Base-by-base conservation (phyloP, 768 basidiomycete species). In the Phylloporus scabripes region DNA sequence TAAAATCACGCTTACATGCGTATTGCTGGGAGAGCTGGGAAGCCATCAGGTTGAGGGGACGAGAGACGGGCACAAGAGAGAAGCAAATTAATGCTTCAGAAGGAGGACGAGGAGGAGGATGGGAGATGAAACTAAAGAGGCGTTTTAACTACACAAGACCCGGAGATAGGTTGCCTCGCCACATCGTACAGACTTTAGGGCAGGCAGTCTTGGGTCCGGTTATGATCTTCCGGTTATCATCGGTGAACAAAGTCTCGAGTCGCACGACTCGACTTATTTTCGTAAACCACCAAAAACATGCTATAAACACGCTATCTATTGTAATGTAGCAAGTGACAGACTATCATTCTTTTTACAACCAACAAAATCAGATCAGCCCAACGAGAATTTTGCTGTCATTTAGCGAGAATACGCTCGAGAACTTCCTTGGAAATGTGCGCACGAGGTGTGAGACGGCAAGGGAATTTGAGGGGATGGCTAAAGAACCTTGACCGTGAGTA, bases 1-100 rank as follows among this genome's bases (percentile, higher is more conserved):
- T 17, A 18, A 44, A 18, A 49, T 34, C 34, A 41, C 5, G 78
- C 87, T 73, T 45, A 91, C 89, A 89, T 62, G 88, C 83, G 66
- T 87, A 89, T 75, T 91, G 87, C 75, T 88, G 85, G 56, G 85
- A 81, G 53, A 77, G 71, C 69, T 83, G 79, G 53, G 83, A 81
- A 60, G 85, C 78, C 87, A 89, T 89, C 67, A 55, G 50, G 57
- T 58, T 54, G 60, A 49, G 59, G 59, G 61, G 62, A 61, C 61
- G 64, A 62, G 58, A 48, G 32, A 63, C 66, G 62, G 64, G 62
- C 55, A 52, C 57, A 62, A 60, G 64, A 70, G 54, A 71, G 79
- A 87, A 85, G 83, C 85, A 87, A 87, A 70, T 70, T 82, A 87
- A 87, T 87, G 85, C 85, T 81, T 87, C 85, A 73, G 37, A n/a